Evolutionary conservation across 176 grass and related monocot genomes (phyloP).

Genomic region (Cenchrus purpureus): DNA sequence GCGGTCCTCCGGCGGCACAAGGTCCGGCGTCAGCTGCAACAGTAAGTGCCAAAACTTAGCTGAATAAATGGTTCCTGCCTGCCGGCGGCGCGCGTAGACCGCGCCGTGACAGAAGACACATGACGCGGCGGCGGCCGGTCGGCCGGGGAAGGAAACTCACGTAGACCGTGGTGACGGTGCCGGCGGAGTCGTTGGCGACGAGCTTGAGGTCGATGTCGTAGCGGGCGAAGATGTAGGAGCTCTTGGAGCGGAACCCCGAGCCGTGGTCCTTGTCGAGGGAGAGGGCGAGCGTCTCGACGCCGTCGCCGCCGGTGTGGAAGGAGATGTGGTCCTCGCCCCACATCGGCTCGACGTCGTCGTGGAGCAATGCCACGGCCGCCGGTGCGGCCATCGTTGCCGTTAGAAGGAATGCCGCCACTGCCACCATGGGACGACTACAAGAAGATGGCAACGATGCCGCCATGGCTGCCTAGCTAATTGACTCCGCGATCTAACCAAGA

Average conservation of each 20-base stretch:
- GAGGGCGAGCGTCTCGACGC: constrained; percentile 35
- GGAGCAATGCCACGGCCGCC: not conserved
- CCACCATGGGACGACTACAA: not conserved
- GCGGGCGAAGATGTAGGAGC: constrained; percentile 59
- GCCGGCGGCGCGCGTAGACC: not conserved
- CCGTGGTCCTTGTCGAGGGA: constrained; percentile 48
- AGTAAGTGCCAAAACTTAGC: not conserved
- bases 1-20: constrained; percentile 40
- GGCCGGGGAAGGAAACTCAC: constrained; percentile 32
- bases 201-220: constrained; percentile 70
- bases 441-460: not conserved
- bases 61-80: not conserved
- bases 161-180: constrained; percentile 80
- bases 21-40: constrained; percentile 51
- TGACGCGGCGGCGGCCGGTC: not conserved
- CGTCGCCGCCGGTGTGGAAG: constrained; percentile 29
- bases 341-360: constrained; percentile 26
- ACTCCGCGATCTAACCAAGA: not conserved
- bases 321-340: constrained; percentile 52
- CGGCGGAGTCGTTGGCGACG: constrained; percentile 69
- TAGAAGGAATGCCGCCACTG: not conserved
- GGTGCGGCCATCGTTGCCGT: not conserved
- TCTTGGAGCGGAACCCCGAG: constrained; percentile 65
- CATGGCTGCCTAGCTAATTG: not conserved
- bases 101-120: not conserved